Evolutionary conservation across 1,139 yeast genomes (phyloP), one percentile per base, ranked within the genome.

Genomic region (Taiozyma sp.): DNA sequence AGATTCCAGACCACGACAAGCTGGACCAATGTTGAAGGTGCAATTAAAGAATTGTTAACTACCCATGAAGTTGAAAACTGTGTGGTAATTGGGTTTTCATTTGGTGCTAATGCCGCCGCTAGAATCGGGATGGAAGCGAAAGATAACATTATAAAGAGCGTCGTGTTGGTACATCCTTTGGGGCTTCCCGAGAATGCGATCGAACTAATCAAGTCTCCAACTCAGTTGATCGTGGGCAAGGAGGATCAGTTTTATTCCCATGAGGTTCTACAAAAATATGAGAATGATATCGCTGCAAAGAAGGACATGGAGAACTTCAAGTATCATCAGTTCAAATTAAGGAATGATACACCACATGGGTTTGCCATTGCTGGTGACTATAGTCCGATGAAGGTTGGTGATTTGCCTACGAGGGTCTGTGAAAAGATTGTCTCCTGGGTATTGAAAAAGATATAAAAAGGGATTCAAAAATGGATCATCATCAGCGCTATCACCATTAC

Each of bases 321-420:
- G 54, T 49, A 48, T 42, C 45, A 52, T 6, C 62, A 56, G 45
- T 53, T 60, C 47, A 55, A 62, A 54, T 43, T 55, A 43, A 52
- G 55, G 46, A 30, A 51, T 8, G 59, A 61, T 4, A 54, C 71
- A 23, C 75, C 75, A 6, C 74, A 71, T 56, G 74, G 75, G 4
- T 71, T 71, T 58, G 72, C 71, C 2, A 72, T 71, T 24, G 69
- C 71, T 28, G 73, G 74, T 2, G 75, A 71, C 49, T 71, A 71
- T 50, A 50, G 55, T 12, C 64, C 63, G 5, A 56, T 56, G 58
- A 53, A 48, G 23, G 50, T 58, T 12, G 58, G 59, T 8, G 57
- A 59, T 30, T 44, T 59, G 4, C 64, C 63, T 42, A 46, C 57
- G 22, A 53, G 43, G 36, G 54, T 61, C 3, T 56, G 57, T 47